These are phyloP conservation scores for Mycocalia duriaeana DNA, from an alignment of 1,284 basidiomycete species.

Conservation along the genomic window DNA sequence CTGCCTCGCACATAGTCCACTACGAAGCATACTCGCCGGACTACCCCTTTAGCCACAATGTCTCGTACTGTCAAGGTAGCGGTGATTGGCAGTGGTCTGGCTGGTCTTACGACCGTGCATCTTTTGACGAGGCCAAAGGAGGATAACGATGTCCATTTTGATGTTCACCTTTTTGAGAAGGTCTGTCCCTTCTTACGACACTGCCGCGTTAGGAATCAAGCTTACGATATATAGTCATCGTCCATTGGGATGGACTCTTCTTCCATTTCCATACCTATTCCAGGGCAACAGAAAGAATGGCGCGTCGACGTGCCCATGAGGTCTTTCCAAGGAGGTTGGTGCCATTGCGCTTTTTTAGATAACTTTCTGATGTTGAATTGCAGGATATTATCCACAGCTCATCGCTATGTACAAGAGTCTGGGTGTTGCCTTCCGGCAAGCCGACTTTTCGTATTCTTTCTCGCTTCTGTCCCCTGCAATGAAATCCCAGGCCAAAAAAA, in stretches of 20 bases:
- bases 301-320: conserved; percentile 76
- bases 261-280: conserved; percentile 39
- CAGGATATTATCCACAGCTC: conserved; percentile 69
- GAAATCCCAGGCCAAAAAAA: conserved; percentile 17
- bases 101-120: conserved; percentile 66
- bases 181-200: conserved; percentile 25
- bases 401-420: conserved; percentile 58
- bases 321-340: conserved; percentile 69
- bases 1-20: no score
- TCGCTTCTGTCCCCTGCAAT: conserved; percentile 33
- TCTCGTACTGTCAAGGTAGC: conserved; percentile 52
- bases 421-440: conserved; percentile 45
- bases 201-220: background rate
- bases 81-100: conserved; percentile 65
- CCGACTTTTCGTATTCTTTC: conserved; percentile 70
- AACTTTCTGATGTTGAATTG: conserved; percentile 1
- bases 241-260: conserved; percentile 54
- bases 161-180: conserved; percentile 74
- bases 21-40: no score
- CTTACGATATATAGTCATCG: conserved; percentile 29
- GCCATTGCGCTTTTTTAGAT: background rate
- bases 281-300: conserved; percentile 31
- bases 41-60: no score
- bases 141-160: conserved; percentile 39
- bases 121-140: conserved; percentile 35